phyloP scores from a whole-genome alignment of 257 asterid genomes.

The Thymus mandschuricus region DNA sequence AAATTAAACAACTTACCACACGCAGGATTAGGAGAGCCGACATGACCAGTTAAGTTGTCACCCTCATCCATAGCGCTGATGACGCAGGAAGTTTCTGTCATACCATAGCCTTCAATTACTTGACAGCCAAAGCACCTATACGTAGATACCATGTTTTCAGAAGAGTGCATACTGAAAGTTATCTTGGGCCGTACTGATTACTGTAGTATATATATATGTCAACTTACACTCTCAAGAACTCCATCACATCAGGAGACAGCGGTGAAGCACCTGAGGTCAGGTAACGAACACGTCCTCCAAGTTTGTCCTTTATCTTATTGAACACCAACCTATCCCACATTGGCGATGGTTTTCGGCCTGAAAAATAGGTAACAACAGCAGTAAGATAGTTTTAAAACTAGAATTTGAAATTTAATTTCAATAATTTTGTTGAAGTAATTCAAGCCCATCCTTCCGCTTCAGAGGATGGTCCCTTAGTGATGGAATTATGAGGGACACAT shows the following conservation, averaged over 20 bases:
- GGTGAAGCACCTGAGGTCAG: conserved; percentile 98
- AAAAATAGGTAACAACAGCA: conserved; percentile 10
- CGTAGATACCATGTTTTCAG: conserved; percentile 26
- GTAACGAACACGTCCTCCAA: conserved; percentile 94
- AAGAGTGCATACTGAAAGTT: conserved; percentile 26
- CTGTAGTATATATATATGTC: not conserved
- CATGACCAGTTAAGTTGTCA: conserved; percentile 79
- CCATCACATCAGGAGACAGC: conserved; percentile 94
- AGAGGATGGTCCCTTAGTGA: conserved; percentile 7
- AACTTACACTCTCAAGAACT: conserved; percentile 92
- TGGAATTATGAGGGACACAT: not conserved
- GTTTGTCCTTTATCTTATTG: conserved; percentile 88
- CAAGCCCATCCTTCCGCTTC: conserved; percentile 13
- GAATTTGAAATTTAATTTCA: not conserved
- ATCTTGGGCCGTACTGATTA: conserved; percentile 5
- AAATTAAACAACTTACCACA: conserved; percentile 65
- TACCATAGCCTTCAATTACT: conserved; percentile 91
- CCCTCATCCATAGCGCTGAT: conserved; percentile 79
- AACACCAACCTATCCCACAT: conserved; percentile 97
- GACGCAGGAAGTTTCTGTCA: conserved; percentile 97
- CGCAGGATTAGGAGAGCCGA: conserved; percentile 93
- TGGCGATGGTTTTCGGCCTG: conserved; percentile 91
- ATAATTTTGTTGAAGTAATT: not conserved
- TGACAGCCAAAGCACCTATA: conserved; percentile 89
- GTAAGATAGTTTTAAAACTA: not conserved